Base-by-base conservation (phyloP, 2,329 filamentous ascomycete genomes). In the Fusarium mundagurra region DNA sequence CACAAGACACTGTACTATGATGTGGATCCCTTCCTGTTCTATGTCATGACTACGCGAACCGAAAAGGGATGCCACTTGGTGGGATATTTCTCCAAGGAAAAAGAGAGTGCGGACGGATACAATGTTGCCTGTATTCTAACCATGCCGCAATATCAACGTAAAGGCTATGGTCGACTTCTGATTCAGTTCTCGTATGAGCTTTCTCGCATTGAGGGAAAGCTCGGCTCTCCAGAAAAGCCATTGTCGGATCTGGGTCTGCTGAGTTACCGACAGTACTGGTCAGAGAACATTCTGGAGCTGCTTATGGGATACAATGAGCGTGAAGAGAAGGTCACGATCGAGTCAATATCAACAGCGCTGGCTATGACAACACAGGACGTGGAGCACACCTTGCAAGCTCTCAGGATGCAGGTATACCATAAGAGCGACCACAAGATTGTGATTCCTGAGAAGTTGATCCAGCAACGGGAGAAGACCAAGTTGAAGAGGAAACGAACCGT, bases 71-170 rank as follows among this genome's bases (percentile, higher is more conserved):
- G 93, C 78, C 96, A 98, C 80, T 89, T 99, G 57, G 94, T 99
- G n/a, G 96, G 96, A n/a, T 99, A 98, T 81, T 99, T 99, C 83
- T 97, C 94, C 64, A 99, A 99, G 82, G 96, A 99, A 83, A 99
- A 99, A 77, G 96, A 99, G 83, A 96, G 93, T 44, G 95, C 95
- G 0, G 97, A 99, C 78, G 94, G 94, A 36, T 99, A 98, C 88
- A 99, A 99, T 80, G 92, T 99, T 38, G 97, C 96, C 9, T 99
- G 97, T 89, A 99, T 99, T 81, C 87, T 99, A 67, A 99, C 96
- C 0, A 87, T 99, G 8, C 96, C 96, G 1, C 97, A 99, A 81
- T 98, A 97, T 78, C 96, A 99, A 83, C 91, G 96, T 31, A 96
- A 97, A 80, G 96, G 96, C 0, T 98, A 96, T 78, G 96, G 97